A percentile compares a stretch with the other conserved stretches of the same genome.
phyloP scores from a whole-genome alignment of 2,329 filamentous ascomycete genomes.

The Cyclaneusma minus region DNA sequence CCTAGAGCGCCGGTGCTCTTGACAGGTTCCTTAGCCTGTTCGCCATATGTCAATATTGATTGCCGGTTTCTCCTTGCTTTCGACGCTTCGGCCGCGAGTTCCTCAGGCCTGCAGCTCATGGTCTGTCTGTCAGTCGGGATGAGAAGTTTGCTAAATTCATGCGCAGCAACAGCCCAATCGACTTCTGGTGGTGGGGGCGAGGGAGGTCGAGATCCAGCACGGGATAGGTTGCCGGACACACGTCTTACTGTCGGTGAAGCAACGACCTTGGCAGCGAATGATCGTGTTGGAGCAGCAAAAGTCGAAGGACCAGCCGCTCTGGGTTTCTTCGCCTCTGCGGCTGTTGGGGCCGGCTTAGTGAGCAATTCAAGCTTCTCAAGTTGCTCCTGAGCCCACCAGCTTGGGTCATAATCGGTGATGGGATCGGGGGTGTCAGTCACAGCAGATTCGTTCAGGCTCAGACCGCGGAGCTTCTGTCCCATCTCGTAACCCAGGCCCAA shows the following conservation, averaged over 20 bases:
- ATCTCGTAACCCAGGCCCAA: slow-evolving; percentile 42
- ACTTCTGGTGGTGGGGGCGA: slow-evolving; percentile 67
- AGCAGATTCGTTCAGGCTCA: slow-evolving; percentile 15
- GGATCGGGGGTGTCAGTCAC: slow-evolving; percentile 9
- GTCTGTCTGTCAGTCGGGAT: slow-evolving; percentile 65
- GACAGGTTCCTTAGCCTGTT: slow-evolving; percentile 16
- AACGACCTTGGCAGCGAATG: slow-evolving; percentile 68
- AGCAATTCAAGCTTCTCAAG: slow-evolving; percentile 56
- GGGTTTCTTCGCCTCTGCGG: slow-evolving; percentile 33
- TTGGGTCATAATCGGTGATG: slow-evolving; percentile 46
- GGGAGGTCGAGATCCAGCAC: slow-evolving; percentile 18
- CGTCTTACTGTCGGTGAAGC: slow-evolving; percentile 50
- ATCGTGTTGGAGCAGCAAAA: slow-evolving; percentile 77
- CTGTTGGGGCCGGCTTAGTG: slow-evolving; percentile 31
- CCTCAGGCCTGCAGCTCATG: slow-evolving; percentile 60
- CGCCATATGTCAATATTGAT: slow-evolving; percentile 30
- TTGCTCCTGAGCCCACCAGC: slow-evolving; percentile 54
- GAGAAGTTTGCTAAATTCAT: slow-evolving; percentile 68
- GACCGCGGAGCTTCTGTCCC: slow-evolving; percentile 31
- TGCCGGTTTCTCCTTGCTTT: slow-evolving; percentile 49
- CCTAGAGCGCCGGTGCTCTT: slow-evolving; percentile 20
- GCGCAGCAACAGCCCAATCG: slow-evolving; percentile 69
- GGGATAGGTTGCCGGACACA: slow-evolving; percentile 9
- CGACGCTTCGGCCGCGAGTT: slow-evolving; percentile 57
- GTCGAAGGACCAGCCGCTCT: slow-evolving; percentile 41